These are phyloP conservation scores for Avena sativa DNA, from an alignment of 176 grass and related monocot species.

Conservation along the genomic window DNA sequence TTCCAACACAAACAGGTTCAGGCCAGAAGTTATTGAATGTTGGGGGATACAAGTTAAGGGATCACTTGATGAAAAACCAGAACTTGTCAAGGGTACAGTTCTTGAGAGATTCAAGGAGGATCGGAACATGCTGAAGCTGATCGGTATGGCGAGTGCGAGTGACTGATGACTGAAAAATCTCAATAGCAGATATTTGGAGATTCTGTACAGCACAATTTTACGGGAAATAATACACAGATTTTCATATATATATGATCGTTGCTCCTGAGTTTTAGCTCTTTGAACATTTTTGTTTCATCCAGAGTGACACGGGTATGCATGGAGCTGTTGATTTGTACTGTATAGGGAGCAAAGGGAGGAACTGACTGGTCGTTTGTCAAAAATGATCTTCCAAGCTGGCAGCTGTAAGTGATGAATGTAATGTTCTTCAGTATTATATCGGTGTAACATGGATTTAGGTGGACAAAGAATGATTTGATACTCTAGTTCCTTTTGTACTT, in stretches of 20 bases:
- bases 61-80: slow-evolving; percentile 50
- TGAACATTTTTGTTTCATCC: slow-evolving; percentile 19
- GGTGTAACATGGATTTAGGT: neutral
- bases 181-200: neutral
- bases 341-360: neutral
- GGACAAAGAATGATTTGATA: neutral
- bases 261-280: neutral
- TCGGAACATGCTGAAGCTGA: slow-evolving; percentile 94
- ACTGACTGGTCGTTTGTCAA: neutral
- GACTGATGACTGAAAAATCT: slow-evolving; percentile 49
- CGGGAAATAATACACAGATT: neutral
- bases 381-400: neutral
- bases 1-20: slow-evolving; percentile 67
- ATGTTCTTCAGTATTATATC: neutral
- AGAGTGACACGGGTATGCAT: slow-evolving; percentile 11
- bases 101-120: slow-evolving; percentile 99
- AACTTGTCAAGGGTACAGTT: slow-evolving; percentile 72
- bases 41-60: slow-evolving; percentile 74
- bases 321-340: neutral
- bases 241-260: slow-evolving; percentile 18
- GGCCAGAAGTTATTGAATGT: slow-evolving; percentile 84
- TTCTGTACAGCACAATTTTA: slow-evolving; percentile 29
- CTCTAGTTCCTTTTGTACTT: neutral
- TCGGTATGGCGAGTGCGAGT: slow-evolving; percentile 83
- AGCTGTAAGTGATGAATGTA: neutral